Base-by-base conservation (phyloP, 2,329 filamentous ascomycete species). In the Blastomyces percursus region DNA sequence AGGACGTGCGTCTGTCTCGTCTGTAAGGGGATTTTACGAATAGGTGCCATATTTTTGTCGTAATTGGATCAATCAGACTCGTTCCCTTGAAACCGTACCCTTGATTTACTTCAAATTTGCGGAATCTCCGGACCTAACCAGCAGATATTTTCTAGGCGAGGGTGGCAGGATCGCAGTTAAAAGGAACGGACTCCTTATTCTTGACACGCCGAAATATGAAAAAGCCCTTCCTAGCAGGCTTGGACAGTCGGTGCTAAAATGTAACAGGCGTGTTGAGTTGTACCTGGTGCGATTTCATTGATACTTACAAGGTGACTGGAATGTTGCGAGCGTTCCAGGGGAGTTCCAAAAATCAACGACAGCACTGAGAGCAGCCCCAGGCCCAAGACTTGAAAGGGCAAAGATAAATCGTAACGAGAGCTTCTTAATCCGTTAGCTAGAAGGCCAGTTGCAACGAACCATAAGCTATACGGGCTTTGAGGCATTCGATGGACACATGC, bases 1-100 rank as follows among this genome's bases (percentile, higher is more conserved):
- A 70, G 64, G 54, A 71, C 27, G 46, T 51, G 55, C 12, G 46
- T 62, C 30, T 67, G 63, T 38, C 65, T 60, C 48, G n/a, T 19
- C 21, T 48, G 40, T 4, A 65, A 48, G 21, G 44, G 24, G 27
- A 11, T 27, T 30, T 35, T 48, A 51, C 63, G 55, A 50, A 65
- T 61, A 8, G 66, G 66, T 46, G 66, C 65, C 66, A 67, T 67
- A 24, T 59, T 48, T 11, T 30, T 46, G 19, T 19, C 27, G 24
- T 35, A 27, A 32, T 16, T 21, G 56, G 61, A 40, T 32, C 35
- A 24, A 57, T 7, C 35, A 24, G 11, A 40, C n/a, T 27, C 35
- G 27, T 40, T 48, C 27, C 21, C 24, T 48, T 32, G 24, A 16
- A 27, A 12, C 56, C 42, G 40, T 4, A 6, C 19, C 14, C 16